Conservation (phyloP, 208 protist genomes). For the Leishmania lainsoni region DNA sequence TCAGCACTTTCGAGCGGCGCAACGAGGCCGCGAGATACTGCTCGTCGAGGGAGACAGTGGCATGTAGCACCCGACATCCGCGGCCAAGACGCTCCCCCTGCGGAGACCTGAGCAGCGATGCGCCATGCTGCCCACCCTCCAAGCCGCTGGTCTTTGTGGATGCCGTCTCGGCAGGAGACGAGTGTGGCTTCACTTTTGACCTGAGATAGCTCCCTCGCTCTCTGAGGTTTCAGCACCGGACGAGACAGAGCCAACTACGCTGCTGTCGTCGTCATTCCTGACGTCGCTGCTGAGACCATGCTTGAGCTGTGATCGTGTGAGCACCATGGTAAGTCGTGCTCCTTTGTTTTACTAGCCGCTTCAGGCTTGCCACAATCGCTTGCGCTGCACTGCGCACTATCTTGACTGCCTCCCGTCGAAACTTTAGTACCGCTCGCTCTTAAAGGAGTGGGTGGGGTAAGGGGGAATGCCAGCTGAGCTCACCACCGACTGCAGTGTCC, state of each 20-base stretch:
- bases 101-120: background rate
- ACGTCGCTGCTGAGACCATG: conserved; percentile 13
- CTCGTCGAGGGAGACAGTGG: conserved; percentile 44
- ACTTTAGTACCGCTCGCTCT: background rate
- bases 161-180: background rate
- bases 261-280: conserved; percentile 8
- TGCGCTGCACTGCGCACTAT: background rate
- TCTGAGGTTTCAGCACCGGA: conserved; percentile 15
- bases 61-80: conserved; percentile 57
- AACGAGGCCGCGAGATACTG: conserved; percentile 38
- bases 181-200: background rate
- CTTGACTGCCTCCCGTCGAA: background rate
- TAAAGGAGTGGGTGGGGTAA: background rate
- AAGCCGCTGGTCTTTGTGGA: background rate
- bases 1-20: conserved; percentile 7
- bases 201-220: background rate
- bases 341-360: background rate
- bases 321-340: conserved; percentile 16
- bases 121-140: background rate
- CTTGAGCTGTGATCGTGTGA: conserved; percentile 23
- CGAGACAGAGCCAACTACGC: conserved; percentile 9
- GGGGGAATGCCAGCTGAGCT: background rate
- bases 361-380: background rate
- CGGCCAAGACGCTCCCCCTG: conserved; percentile 54
- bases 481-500: background rate